Conservation (phyloP, 2,329 filamentous ascomycete genomes). For the Fonsecaea monophora region DNA sequence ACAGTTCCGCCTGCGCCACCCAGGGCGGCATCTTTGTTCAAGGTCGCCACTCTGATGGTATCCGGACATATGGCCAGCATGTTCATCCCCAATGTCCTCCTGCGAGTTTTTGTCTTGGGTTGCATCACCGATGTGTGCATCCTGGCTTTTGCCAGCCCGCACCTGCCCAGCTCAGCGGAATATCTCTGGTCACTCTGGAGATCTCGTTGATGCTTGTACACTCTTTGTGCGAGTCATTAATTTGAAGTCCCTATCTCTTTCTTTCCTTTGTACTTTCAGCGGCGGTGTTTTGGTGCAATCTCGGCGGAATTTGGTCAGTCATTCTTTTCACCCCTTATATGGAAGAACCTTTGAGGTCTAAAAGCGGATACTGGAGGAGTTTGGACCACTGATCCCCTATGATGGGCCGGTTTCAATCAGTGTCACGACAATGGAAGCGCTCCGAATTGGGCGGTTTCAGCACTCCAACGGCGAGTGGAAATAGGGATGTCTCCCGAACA, state of each 20-base stretch:
- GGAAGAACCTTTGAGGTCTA: background rate
- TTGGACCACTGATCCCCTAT: background rate
- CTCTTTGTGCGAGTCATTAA: background rate
- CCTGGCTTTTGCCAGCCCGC: conserved; percentile 35
- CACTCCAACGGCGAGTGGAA: background rate
- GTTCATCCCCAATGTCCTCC: conserved; percentile 34
- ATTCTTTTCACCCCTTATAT: background rate
- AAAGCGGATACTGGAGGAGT: background rate
- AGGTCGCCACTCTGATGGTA: conserved; percentile 33
- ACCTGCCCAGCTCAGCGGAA: conserved; percentile 32
- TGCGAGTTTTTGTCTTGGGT: conserved; percentile 34
- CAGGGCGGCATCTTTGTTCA: conserved; percentile 26
- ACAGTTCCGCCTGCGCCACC: conserved; percentile 33
- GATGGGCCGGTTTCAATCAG: background rate
- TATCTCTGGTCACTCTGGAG: conserved; percentile 33
- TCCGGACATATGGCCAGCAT: conserved; percentile 33
- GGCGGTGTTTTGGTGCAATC: background rate
- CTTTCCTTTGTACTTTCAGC: conserved; percentile 7
- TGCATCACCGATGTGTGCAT: conserved; percentile 36
- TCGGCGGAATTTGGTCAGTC: conserved; percentile 37
- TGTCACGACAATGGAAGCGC: background rate
- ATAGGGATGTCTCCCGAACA: background rate
- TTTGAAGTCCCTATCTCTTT: background rate
- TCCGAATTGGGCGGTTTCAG: background rate
- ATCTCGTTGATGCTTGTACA: conserved; percentile 5